A percentile compares a stretch with the other conserved stretches of the same genome.
phyloP scores from a whole-genome alignment of 805 yeast genomes.

The Ogataea pini region DNA sequence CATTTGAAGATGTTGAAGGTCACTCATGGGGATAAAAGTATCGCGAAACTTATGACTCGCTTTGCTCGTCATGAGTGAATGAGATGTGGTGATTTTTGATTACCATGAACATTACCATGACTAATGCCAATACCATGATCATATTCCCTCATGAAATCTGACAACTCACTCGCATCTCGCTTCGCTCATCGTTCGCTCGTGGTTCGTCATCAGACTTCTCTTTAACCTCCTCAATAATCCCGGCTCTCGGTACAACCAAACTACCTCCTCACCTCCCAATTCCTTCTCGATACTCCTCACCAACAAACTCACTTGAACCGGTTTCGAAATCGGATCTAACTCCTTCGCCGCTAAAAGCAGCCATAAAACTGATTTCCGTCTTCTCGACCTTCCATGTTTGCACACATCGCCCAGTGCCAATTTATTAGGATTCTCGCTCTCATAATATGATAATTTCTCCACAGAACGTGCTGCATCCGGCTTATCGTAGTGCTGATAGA shows the following conservation, averaged over 20 bases:
- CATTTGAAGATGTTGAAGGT: too few species aligned
- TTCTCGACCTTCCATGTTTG: slow-evolving; percentile 56
- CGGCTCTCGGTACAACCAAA: slow-evolving; percentile 33
- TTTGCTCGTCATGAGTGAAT: too few species aligned
- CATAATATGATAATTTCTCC: slow-evolving; percentile 29
- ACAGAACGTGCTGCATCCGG: slow-evolving; percentile 4
- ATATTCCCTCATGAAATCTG: too few species aligned
- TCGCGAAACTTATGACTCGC: too few species aligned
- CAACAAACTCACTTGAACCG: slow-evolving; percentile 28
- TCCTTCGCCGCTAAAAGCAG: slow-evolving; percentile 70
- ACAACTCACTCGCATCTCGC: background rate
- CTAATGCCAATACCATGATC: too few species aligned
- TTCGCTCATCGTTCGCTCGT: background rate
- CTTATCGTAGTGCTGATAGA: slow-evolving; percentile 31
- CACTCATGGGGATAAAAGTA: too few species aligned
- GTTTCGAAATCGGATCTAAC: slow-evolving; percentile 47
- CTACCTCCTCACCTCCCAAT: slow-evolving; percentile 10
- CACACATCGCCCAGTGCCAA: slow-evolving; percentile 40
- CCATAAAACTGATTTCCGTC: slow-evolving; percentile 79
- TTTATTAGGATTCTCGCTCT: slow-evolving; percentile 37
- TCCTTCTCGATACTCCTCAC: slow-evolving; percentile 27
- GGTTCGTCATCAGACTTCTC: slow-evolving; percentile 8
- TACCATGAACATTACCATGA: too few species aligned
- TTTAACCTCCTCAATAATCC: slow-evolving; percentile 28
- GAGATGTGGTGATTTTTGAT: too few species aligned